phyloP scores from a whole-genome alignment of 805 yeast genomes.

The Torulaspora quercuum region DNA sequence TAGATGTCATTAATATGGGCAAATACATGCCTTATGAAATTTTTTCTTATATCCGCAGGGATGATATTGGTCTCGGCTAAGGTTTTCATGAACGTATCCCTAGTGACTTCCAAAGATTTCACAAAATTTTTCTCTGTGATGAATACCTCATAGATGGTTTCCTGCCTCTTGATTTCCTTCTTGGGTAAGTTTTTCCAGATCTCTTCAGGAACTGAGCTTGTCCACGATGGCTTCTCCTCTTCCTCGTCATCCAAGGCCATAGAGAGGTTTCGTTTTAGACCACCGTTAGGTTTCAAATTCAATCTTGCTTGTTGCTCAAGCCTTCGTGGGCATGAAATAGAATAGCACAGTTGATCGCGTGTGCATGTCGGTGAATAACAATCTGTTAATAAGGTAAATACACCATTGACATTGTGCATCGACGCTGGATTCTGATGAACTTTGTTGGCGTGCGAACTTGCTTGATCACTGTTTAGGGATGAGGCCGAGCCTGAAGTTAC shows the following conservation, averaged over 20 bases:
- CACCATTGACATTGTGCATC: constrained; percentile 66
- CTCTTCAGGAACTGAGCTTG: constrained; percentile 80
- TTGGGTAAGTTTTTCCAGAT: constrained; percentile 76
- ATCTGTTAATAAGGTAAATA: constrained; percentile 85
- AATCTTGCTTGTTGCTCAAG: constrained; percentile 92
- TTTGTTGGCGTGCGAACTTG: constrained; percentile 19
- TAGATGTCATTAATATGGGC: constrained; percentile 85
- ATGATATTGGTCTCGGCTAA: constrained; percentile 81
- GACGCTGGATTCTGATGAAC: constrained; percentile 22
- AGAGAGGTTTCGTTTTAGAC: constrained; percentile 60
- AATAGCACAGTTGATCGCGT: constrained; percentile 80
- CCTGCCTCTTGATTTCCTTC: constrained; percentile 87
- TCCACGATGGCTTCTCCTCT: constrained; percentile 86
- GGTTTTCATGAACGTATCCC: constrained; percentile 93
- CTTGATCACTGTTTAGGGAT: constrained; percentile 25
- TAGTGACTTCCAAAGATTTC: constrained; percentile 85
- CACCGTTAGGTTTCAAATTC: constrained; percentile 84
- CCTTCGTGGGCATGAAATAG: constrained; percentile 94
- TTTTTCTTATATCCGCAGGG: constrained; percentile 83
- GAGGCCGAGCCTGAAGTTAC: constrained; percentile 22
- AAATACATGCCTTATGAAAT: constrained; percentile 87
- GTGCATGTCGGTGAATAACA: constrained; percentile 98
- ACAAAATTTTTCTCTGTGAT: constrained; percentile 94
- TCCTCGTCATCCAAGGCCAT: constrained; percentile 55
- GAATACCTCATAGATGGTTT: constrained; percentile 87